Evolutionary conservation across 352 stramenopile species (phyloP).

Genomic region (Pythium angustatum): DNA sequence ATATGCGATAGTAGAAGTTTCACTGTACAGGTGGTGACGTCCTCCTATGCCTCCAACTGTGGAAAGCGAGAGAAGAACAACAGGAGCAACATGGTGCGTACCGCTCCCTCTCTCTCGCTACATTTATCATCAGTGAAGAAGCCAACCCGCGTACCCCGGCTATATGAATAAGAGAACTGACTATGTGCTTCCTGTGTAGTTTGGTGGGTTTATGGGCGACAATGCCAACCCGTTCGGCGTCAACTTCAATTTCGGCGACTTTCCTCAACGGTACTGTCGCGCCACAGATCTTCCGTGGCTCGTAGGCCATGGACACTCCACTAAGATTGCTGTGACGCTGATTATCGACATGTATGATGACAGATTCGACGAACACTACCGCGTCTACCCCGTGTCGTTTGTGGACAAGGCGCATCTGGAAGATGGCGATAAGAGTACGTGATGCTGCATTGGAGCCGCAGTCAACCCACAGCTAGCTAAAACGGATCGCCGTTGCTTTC

Average conservation of each 20-base stretch:
- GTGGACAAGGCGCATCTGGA: constrained; percentile 87
- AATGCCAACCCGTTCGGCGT: constrained; percentile 76
- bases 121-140: no score
- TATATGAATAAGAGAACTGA: background rate
- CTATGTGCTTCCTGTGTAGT: constrained; percentile 33
- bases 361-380: constrained; percentile 88
- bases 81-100: constrained; percentile 19
- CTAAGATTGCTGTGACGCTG: no score
- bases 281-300: background rate
- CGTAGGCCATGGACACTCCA: background rate
- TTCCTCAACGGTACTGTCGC: constrained; percentile 53
- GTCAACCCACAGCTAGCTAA: no score
- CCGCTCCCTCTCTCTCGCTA: background rate
- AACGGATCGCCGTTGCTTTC: no score
- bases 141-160: no score
- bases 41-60: constrained; percentile 9
- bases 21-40: constrained; percentile 10
- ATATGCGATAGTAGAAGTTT: constrained; percentile 17
- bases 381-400: constrained; percentile 86
- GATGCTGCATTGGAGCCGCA: no score
- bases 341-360: background rate
- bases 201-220: constrained; percentile 70
- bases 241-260: constrained; percentile 81
- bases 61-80: constrained; percentile 23
- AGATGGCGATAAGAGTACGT: constrained; percentile 88